These are phyloP conservation scores for Nitzschia sp. DNA, from an alignment of 108 stramenopile species.

Conservation along the genomic window DNA sequence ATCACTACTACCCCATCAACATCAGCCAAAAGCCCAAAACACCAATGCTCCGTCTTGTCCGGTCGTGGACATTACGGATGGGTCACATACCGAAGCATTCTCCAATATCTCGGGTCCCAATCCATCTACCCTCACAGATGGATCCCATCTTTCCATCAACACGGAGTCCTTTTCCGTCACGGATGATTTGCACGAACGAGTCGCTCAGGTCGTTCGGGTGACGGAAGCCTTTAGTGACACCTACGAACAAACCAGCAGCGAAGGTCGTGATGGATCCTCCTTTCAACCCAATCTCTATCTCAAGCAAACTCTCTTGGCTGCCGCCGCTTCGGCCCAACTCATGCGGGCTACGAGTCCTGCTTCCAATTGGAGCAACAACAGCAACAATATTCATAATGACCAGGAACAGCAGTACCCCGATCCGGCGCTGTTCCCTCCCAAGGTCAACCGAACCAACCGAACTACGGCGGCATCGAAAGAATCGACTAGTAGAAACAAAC, in stretches of 20 bases:
- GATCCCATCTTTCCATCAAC: background rate
- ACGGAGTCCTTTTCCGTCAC: background rate
- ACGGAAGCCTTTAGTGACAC: constrained; percentile 14
- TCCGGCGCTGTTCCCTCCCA: no score
- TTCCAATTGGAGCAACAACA: background rate
- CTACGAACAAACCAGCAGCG: background rate
- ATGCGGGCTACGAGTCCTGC: no score
- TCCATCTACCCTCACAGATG: background rate
- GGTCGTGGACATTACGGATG: background rate
- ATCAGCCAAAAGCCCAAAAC: background rate
- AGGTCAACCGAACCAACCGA: no score
- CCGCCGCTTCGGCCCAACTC: background rate
- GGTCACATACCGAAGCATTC: background rate
- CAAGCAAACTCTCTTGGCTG: background rate
- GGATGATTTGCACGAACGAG: constrained; percentile 5
- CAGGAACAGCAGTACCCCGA: no score
- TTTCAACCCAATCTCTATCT: background rate
- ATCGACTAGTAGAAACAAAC: no score
- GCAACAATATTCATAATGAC: background rate
- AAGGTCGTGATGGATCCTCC: background rate
- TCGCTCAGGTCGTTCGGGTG: constrained; percentile 6
- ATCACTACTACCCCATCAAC: background rate
- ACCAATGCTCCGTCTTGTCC: background rate
- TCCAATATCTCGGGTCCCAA: background rate
- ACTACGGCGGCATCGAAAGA: no score